These are phyloP conservation scores for Podospora didyma DNA, from an alignment of 495 filamentous ascomycete species.

Conservation along the genomic window DNA sequence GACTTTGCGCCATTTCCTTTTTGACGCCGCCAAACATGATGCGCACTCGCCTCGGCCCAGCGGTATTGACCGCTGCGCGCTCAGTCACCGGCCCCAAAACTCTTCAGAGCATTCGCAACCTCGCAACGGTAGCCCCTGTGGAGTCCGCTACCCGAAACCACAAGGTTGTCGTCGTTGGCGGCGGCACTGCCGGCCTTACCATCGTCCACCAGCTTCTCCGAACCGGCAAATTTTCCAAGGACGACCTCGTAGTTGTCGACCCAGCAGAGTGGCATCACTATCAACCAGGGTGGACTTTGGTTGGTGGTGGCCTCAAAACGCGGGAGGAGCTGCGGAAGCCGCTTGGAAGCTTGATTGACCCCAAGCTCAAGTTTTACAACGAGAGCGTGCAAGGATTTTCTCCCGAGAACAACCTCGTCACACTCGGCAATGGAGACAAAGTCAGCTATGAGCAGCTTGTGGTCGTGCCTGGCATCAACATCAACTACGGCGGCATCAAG, in stretches of 20 bases:
- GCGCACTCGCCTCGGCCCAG: background rate
- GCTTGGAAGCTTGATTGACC: constrained; percentile 49
- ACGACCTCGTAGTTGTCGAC: constrained; percentile 66
- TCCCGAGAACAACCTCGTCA: constrained; percentile 56
- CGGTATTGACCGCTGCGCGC: background rate
- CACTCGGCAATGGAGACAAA: constrained; percentile 53
- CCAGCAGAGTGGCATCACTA: constrained; percentile 63
- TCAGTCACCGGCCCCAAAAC: background rate
- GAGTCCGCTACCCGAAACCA: constrained; percentile 38
- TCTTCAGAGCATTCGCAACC: background rate
- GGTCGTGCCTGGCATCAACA: constrained; percentile 58
- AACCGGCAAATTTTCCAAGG: constrained; percentile 48
- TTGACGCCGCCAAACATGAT: background rate
- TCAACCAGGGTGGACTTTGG: constrained; percentile 51
- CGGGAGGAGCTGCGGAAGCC: constrained; percentile 51
- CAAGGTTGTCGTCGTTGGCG: constrained; percentile 62
- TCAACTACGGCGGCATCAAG: constrained; percentile 53
- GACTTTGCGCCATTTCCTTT: background rate
- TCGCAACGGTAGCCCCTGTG: constrained; percentile 40
- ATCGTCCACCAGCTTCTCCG: constrained; percentile 61
- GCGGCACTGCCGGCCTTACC: constrained; percentile 57
- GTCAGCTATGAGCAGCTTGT: constrained; percentile 62
- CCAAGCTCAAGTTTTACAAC: constrained; percentile 61
- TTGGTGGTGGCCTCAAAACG: constrained; percentile 58
- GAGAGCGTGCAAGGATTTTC: constrained; percentile 47